These are phyloP conservation scores for Elongisporangium prolatum DNA, from an alignment of 352 stramenopile species.

Conservation along the genomic window DNA sequence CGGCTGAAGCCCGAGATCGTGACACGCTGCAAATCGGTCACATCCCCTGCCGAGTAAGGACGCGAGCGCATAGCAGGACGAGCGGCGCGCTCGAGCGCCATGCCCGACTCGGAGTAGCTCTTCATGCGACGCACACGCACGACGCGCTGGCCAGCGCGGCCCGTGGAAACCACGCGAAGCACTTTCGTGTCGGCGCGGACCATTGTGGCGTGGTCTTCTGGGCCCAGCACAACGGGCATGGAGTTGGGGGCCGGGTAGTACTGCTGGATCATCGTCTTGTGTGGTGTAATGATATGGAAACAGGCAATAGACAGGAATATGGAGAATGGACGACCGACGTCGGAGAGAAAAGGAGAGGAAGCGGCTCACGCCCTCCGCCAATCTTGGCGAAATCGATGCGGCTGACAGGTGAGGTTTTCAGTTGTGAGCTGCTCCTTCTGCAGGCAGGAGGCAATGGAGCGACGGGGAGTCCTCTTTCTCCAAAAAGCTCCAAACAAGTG, in stretches of 20 bases:
- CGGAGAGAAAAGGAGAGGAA: not conserved
- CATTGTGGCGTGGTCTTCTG: not conserved
- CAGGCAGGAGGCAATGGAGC: not conserved
- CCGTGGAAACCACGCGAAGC: not conserved
- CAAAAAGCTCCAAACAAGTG: not conserved
- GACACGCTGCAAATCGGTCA: slow-evolving; percentile 42
- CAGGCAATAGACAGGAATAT: not conserved
- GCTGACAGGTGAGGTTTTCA: not conserved
- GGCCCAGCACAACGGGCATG: not conserved
- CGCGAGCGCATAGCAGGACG: slow-evolving; percentile 22
- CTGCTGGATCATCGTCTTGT: not conserved
- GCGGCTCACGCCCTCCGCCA: not conserved
- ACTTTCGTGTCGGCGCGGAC: not conserved
- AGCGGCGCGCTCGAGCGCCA: slow-evolving; percentile 36
- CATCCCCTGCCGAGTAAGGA: slow-evolving; percentile 50
- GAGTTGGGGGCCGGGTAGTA: not conserved
- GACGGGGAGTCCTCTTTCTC: not conserved
- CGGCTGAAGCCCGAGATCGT: slow-evolving; percentile 60
- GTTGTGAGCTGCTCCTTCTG: not conserved
- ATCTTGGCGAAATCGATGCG: not conserved
- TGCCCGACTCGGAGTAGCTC: slow-evolving; percentile 57
- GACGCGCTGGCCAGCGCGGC: slow-evolving; percentile 5
- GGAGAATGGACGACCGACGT: not conserved
- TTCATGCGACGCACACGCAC: slow-evolving; percentile 39
- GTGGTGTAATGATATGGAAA: not conserved